Evolutionary conservation across 345 rosid genomes (phyloP), one percentile per base, ranked within the genome.

Genomic region (Arabidopsis suecica): DNA sequence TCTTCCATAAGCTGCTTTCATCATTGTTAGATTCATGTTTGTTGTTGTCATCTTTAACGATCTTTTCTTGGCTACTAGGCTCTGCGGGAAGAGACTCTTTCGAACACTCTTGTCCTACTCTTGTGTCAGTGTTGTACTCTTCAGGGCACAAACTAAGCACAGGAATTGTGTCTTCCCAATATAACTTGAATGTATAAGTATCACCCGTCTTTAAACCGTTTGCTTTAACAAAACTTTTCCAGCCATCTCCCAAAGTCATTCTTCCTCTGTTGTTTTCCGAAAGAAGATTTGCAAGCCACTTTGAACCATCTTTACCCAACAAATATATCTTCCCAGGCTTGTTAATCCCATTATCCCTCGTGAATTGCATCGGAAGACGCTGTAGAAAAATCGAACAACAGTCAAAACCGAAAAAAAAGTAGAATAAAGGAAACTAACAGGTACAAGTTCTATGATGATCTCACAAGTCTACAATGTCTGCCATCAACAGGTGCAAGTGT

Each of bases 201-300:
- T 68, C 74, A 7, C 72, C 61, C 0, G 69, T 53, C 57, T 68
- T 68, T 40, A 76, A 68, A 32, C 79, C 66, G 2, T 73, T 73
- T 54, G 64, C 77, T 73, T 55, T 73, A 42, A 73, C 77, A 38
- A 75, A 66, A 28, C 40, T 23, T 59, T 56, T 75, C 79, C 79
- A 75, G 4, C 79, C 79, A 5, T 74, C 72, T 36, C 78, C 78
- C 42, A 74, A 36, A 65, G 72, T 74, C 78, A 74, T 74, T 74
- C 72, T 56, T 47, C 65, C 72, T 65, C 74, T 49, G 16, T 18
- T 67, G 45, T 37, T 68, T 75, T 75, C 73, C 23, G 38, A 9
- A 48, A 76, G 79, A 75, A 67, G 73, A 44, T 69, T 69, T 18
- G 64, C 74, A 47, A 68, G 56, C 79, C 79, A 76, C 79, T 76